Evolutionary conservation across 78 protist species (phyloP), one percentile per base, ranked within the genome.

Genomic region (Guillardia theta): DNA sequence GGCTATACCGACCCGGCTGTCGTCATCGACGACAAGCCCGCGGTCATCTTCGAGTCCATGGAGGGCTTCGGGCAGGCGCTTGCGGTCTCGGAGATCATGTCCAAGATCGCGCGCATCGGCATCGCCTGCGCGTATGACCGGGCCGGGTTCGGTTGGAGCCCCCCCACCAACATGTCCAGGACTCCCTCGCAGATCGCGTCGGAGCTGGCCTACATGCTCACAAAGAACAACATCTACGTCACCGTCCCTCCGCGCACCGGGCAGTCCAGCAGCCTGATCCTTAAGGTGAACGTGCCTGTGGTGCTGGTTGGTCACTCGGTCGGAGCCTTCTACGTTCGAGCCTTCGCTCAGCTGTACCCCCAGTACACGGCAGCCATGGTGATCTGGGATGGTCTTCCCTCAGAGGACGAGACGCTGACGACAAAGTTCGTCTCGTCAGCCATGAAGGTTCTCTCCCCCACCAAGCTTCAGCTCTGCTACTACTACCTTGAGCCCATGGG

Each of bases 401-500:
- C 83, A 22, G 45, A 70, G 83, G 83, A 70, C 45, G 36, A 22
- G 5, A 33, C 83, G n/a, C 33, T 70, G 46, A n/a, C n/a, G n/a
- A n/a, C n/a, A n/a, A n/a, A n/a, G n/a, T n/a, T n/a, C n/a, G n/a
- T n/a, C n/a, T n/a, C n/a, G n/a, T n/a, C n/a, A n/a, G n/a, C n/a
- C n/a, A n/a, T n/a, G n/a, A n/a, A n/a, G n/a, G 41, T 10, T 50
- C 15, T n/a, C n/a, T n/a, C n/a, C n/a, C n/a, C n/a, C n/a, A n/a
- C n/a, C n/a, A n/a, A n/a, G n/a, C n/a, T n/a, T n/a, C n/a, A n/a
- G n/a, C n/a, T n/a, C n/a, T n/a, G n/a, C n/a, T n/a, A n/a, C n/a
- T n/a, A n/a, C 36, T 70, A 70, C 41, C 83, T 70, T 12, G 83
- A 70, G 83, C 83, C 83, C 9, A 70, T 70, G 83, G 83, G 83